Conservation (phyloP, 352 stramenopile species). For the Pythium folliculosum region DNA sequence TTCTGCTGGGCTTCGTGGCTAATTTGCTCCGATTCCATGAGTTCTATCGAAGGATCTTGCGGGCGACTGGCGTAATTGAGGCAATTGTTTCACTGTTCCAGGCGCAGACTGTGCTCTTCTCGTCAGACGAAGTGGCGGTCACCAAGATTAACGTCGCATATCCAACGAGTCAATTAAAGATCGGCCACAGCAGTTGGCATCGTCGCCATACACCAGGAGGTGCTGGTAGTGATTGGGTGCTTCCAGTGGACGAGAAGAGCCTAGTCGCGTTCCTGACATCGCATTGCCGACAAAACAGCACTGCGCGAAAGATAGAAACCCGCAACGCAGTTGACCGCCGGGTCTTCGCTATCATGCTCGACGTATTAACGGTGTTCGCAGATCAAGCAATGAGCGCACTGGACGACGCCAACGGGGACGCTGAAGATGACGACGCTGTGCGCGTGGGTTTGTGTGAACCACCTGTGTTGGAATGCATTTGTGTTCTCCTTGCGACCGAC, state of each 20-base stretch:
- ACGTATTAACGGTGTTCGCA: slow-evolving; percentile 44
- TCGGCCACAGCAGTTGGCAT: slow-evolving; percentile 25
- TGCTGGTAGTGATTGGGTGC: slow-evolving; percentile 9
- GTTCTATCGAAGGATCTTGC: slow-evolving; percentile 43
- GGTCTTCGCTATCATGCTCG: slow-evolving; percentile 44
- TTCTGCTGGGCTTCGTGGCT: slow-evolving; percentile 36
- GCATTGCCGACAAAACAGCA: slow-evolving; percentile 48
- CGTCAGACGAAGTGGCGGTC: slow-evolving; percentile 27
- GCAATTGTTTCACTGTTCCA: slow-evolving; percentile 47
- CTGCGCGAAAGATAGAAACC: slow-evolving; percentile 14
- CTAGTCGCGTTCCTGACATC: slow-evolving; percentile 48
- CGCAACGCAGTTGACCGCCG: slow-evolving; percentile 25
- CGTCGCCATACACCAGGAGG: slow-evolving; percentile 16
- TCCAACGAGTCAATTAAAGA: slow-evolving; percentile 45
- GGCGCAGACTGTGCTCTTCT: slow-evolving; percentile 35
- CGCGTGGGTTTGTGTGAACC: slow-evolving; percentile 37
- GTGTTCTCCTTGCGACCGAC: slow-evolving; percentile 34
- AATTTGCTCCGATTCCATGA: slow-evolving; percentile 43
- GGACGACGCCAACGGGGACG: neutral
- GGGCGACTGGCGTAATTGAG: slow-evolving; percentile 39
- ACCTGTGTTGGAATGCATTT: slow-evolving; percentile 49
- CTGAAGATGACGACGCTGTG: slow-evolving; percentile 35
- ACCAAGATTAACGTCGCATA: slow-evolving; percentile 53
- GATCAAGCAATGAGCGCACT: neutral
- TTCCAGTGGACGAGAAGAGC: slow-evolving; percentile 35